A percentile compares a stretch with the other conserved stretches of the same genome.
Evolutionary conservation across 306 rosid species (phyloP).

Genomic region (Dryas octopetala): DNA sequence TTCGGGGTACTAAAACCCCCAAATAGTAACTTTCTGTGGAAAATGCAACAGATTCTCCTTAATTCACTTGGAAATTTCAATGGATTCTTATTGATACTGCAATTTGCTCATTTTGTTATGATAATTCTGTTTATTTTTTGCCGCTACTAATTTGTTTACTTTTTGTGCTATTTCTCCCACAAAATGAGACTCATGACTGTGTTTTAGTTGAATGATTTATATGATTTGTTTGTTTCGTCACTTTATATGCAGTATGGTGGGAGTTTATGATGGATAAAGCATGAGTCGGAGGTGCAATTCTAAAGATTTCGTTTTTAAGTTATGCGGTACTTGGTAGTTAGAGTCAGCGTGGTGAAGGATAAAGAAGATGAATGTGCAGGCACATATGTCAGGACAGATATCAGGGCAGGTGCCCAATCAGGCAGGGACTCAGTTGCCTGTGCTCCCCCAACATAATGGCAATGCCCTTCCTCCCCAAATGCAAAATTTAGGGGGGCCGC

Average conservation of each 20-base stretch:
- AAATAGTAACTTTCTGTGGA: not conserved
- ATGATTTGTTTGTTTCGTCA: not conserved
- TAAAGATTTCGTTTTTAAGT: constrained; percentile 29
- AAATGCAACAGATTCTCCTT: not conserved
- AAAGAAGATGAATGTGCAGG: constrained; percentile 65
- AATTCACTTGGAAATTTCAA: not conserved
- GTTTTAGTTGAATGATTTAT: not conserved
- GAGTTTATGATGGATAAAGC: constrained; percentile 17
- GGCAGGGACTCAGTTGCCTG: constrained; percentile 64
- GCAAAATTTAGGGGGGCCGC: constrained; percentile 44
- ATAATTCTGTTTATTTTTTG: not conserved
- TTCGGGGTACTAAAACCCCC: not conserved
- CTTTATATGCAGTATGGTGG: constrained; percentile 9
- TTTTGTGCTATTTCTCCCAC: not conserved
- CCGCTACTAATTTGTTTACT: not conserved
- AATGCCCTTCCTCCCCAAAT: constrained; percentile 54
- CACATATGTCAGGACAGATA: constrained; percentile 62
- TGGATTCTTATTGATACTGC: not conserved
- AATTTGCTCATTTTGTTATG: not conserved
- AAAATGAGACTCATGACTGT: not conserved
- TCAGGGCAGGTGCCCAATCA: constrained; percentile 75
- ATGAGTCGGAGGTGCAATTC: constrained; percentile 28
- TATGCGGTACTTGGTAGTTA: constrained; percentile 38
- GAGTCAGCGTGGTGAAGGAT: constrained; percentile 28
- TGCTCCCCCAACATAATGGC: constrained; percentile 54